Base-by-base conservation (phyloP, 2,329 filamentous ascomycete species). In the Paecilomyces fulvus region DNA sequence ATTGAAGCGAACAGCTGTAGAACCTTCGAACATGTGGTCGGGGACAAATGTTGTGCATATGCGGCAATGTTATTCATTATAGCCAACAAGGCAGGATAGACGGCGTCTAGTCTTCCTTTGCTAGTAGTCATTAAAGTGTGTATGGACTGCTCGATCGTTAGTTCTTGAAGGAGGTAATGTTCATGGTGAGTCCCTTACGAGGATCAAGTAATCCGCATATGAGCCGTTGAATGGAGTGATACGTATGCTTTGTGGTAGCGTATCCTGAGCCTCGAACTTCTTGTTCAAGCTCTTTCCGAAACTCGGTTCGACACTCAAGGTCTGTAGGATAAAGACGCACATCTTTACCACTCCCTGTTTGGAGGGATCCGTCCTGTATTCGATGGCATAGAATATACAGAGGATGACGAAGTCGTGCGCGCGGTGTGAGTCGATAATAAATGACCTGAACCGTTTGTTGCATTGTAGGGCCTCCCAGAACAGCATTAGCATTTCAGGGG, bases 401-500 rank as follows among this genome's bases (percentile, higher is more conserved):
- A 97, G 78, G 11, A 97, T 84, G 53, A 96, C 81, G 72, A 97
- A 96, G 70, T 99, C 94, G 66, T 96, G 90, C 0, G 89, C 90
- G 55, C 92, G 82, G 67, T 94, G 90, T 0, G 94, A 97, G 65
- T 99, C 94, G 60, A 97, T 92, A 66, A 99, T 94, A 73, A 96
- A 99, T 1, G 91, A 90, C 30, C 94, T 83, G 75, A 99, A 99
- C 58, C 92, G 83, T 75, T 96, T 97, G 75, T 99, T 99, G 80
- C 92, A 96, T 73, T 99, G 94, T 3, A 94, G 84, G 37, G 90
- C 85, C 76, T 99, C 94, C 94, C 94, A 99, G 69, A 97, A 96
- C 1, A 99, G 80, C 82, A 96, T 94, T 55, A 97, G 86, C 77
- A 95, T 95, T 73, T 99, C 94, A 1, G 94, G 92, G 0, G 92